These are phyloP conservation scores for Penicillium sp. DNA, from an alignment of 2,329 filamentous ascomycete genomes.

Conservation along the genomic window DNA sequence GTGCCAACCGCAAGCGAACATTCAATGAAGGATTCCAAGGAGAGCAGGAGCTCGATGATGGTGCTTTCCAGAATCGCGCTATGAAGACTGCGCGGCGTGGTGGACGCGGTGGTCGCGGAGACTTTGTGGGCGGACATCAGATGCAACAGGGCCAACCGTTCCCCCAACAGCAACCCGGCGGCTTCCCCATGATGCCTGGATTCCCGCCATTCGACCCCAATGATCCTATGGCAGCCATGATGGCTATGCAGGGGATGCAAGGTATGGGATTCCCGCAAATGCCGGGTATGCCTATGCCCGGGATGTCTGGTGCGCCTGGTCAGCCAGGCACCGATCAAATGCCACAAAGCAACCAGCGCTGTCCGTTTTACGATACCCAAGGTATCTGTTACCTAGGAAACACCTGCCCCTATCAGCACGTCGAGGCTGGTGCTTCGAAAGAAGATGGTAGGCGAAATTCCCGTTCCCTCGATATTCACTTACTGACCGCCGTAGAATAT, in stretches of 20 bases:
- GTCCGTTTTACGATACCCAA: conserved; percentile 58
- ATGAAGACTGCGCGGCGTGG: conserved; percentile 48
- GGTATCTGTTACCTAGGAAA: conserved; percentile 58
- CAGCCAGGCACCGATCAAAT: conserved; percentile 32
- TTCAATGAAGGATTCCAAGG: conserved; percentile 52
- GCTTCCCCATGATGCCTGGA: conserved; percentile 43
- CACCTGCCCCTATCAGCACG: conserved; percentile 59
- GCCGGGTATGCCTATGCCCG: conserved; percentile 48
- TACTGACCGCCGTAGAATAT: conserved; percentile 45
- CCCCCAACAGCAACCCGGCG: conserved; percentile 26
- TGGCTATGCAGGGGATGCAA: conserved; percentile 55
- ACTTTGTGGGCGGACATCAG: conserved; percentile 37
- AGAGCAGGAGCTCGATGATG: conserved; percentile 44
- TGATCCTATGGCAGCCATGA: conserved; percentile 56
- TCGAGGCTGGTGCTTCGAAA: conserved; percentile 41
- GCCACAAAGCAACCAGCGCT: conserved; percentile 42
- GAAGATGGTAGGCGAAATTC: conserved; percentile 34
- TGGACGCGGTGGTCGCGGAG: conserved; percentile 44
- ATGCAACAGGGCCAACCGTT: conserved; percentile 29
- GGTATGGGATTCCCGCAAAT: conserved; percentile 53
- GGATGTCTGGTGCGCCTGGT: conserved; percentile 29
- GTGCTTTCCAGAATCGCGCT: conserved; percentile 45
- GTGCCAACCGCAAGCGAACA: conserved; percentile 52
- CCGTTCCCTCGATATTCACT: neutral
- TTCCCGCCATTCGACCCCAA: conserved; percentile 56